Percentiles rank a stretch among this genome's conserved stretches.
These are phyloP conservation scores for Arthrobotrys conoides DNA, from an alignment of 2,329 filamentous ascomycete genomes.

Conservation along the genomic window DNA sequence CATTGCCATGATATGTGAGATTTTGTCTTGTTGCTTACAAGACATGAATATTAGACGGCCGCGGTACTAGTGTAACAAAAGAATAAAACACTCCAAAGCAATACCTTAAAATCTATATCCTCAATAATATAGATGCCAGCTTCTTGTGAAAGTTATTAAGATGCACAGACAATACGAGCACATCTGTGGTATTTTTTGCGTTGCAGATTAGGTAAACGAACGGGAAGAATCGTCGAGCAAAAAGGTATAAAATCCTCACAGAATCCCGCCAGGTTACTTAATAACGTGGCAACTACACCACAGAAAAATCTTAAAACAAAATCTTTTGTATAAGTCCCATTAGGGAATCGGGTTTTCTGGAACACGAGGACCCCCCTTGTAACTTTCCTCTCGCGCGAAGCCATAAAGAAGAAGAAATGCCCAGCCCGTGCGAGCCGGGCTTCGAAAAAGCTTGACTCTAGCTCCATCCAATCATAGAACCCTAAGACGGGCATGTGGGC, in stretches of 20 bases:
- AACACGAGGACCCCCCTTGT: not conserved
- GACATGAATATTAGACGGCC: too few relatives aligned
- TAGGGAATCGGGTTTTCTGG: not conserved
- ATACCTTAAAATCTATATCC: too few relatives aligned
- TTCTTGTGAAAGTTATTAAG: too few relatives aligned
- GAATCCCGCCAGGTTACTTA: too few relatives aligned
- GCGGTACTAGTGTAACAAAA: too few relatives aligned
- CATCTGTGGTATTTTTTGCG: slow-evolving; percentile 10
- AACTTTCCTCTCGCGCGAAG: too few relatives aligned
- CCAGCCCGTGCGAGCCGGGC: slow-evolving; percentile 16
- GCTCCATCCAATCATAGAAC: slow-evolving; percentile 2
- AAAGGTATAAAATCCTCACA: not conserved
- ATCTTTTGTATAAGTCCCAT: not conserved
- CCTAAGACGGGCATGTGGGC: slow-evolving; percentile 17
- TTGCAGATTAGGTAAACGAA: not conserved
- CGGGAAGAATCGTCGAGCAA: not conserved
- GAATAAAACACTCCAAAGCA: too few relatives aligned
- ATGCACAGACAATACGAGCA: too few relatives aligned
- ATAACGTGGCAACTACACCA: not conserved
- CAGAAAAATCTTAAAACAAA: not conserved
- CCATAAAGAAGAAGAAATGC: not conserved
- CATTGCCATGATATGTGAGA: too few relatives aligned
- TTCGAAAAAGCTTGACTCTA: slow-evolving; percentile 15
- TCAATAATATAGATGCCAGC: too few relatives aligned
- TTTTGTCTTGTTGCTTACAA: too few relatives aligned